phyloP scores from a whole-genome alignment of 768 basidiomycete species.

The Lyophyllum shimeji region DNA sequence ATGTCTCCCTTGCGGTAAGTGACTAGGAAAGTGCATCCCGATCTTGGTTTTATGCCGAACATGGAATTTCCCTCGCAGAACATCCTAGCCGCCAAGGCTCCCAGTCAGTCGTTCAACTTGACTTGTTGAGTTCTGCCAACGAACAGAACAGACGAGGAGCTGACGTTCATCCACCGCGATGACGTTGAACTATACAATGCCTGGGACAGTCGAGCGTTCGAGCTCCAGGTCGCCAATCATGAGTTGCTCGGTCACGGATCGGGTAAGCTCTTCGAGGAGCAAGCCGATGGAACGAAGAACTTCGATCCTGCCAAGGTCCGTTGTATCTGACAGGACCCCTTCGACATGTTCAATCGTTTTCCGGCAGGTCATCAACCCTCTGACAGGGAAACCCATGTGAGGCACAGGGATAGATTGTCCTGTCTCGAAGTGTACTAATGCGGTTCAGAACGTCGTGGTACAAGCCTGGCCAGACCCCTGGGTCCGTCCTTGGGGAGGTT shows the following conservation, averaged over 20 bases:
- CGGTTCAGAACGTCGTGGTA: conserved; percentile 75
- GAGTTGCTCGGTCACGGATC: conserved; percentile 86
- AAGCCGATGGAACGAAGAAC: conserved; percentile 73
- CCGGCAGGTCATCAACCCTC: conserved; percentile 71
- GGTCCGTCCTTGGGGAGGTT: conserved; percentile 80
- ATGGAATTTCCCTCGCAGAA: conserved; percentile 43
- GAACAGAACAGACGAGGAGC: conserved; percentile 55
- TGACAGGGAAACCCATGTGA: conserved; percentile 76
- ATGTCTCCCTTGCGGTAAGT: conserved; percentile 78
- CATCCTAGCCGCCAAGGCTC: conserved; percentile 84
- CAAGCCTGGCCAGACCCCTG: conserved; percentile 82
- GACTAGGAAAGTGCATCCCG: neutral
- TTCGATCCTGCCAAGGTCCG: conserved; percentile 70
- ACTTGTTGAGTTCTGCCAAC: neutral
- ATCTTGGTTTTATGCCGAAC: neutral
- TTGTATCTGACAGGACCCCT: neutral
- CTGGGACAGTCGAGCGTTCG: conserved; percentile 80
- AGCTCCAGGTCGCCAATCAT: conserved; percentile 89
- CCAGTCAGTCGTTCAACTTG: conserved; percentile 44
- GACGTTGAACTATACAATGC: conserved; percentile 72
- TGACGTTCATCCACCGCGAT: conserved; percentile 81
- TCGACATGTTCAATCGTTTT: neutral
- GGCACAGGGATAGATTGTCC: conserved; percentile 13
- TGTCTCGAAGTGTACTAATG: neutral
- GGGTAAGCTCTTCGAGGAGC: conserved; percentile 81